These are phyloP conservation scores for Apiospora marii DNA, from an alignment of 2,329 filamentous ascomycete species.

Conservation along the genomic window DNA sequence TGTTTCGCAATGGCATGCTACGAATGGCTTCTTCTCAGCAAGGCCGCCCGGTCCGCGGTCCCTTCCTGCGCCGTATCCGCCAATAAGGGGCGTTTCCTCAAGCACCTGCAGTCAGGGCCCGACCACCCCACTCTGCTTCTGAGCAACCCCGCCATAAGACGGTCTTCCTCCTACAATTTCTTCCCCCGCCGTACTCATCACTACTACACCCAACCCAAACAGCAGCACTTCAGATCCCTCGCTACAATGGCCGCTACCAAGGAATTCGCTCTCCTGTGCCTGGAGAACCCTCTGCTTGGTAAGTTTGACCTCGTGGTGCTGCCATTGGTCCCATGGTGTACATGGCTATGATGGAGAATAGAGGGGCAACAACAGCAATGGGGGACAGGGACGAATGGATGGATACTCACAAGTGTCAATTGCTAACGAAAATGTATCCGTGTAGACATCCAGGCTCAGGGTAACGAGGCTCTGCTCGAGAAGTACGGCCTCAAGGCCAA, in stretches of 20 bases:
- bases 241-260: constrained; percentile 74
- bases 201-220: constrained; percentile 28
- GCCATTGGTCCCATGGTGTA: constrained; percentile 23
- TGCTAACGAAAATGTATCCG: not conserved
- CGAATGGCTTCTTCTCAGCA: constrained; percentile 15
- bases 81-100: constrained; percentile 9
- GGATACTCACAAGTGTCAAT: not conserved
- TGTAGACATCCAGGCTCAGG: constrained; percentile 87
- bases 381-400: too few relatives aligned
- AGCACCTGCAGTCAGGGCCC: constrained; percentile 17
- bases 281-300: constrained; percentile 98
- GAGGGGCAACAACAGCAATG: not conserved
- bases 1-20: not conserved
- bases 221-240: constrained; percentile 27
- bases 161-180: constrained; percentile 38
- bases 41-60: constrained; percentile 9
- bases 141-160: constrained; percentile 39
- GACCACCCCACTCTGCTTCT: constrained; percentile 27
- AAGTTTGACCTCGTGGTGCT: constrained; percentile 42
- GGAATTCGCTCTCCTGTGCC: constrained; percentile 87
- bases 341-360: not conserved
- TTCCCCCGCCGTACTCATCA: constrained; percentile 41
- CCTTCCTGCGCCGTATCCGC: not conserved
- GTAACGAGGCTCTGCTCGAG: constrained; percentile 82
- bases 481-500: constrained; percentile 96